Percentiles rank a stretch among this genome's conserved stretches.
Conservation (phyloP, 2,329 filamentous ascomycete species). For the Trichoderma gracile region DNA sequence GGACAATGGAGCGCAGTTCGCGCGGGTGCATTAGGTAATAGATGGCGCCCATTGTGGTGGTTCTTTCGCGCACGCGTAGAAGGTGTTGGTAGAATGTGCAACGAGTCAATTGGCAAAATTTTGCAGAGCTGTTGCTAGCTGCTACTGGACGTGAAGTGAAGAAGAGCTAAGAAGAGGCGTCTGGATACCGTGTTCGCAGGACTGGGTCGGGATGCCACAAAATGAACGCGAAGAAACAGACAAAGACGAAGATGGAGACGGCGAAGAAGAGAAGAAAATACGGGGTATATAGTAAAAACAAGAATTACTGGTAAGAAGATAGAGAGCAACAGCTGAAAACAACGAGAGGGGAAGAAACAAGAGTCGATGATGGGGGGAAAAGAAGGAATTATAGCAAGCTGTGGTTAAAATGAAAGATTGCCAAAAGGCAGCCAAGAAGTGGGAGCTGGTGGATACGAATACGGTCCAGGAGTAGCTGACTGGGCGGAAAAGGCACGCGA, state of each 20-base stretch:
- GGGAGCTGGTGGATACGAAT: constrained; percentile 23
- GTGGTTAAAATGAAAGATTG: constrained; percentile 18
- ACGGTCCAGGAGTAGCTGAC: constrained; percentile 1
- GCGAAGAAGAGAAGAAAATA: neutral
- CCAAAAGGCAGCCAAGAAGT: constrained; percentile 16
- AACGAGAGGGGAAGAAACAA: constrained; percentile 10
- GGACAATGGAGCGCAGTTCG: constrained; percentile 78
- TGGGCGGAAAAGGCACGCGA: neutral
- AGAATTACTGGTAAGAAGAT: constrained; percentile 13
- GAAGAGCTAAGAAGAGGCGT: constrained; percentile 4
- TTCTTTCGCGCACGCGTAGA: neutral
- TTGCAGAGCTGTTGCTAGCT: constrained; percentile 8
- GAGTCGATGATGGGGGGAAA: constrained; percentile 6
- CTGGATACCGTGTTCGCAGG: constrained; percentile 4
- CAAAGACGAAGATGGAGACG: neutral
- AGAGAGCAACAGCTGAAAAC: constrained; percentile 9
- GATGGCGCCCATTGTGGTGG: constrained; percentile 58
- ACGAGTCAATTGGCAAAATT: constrained; percentile 1
- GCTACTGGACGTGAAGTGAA: neutral
- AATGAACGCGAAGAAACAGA: neutral
- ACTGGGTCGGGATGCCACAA: neutral
- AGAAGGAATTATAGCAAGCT: constrained; percentile 16
- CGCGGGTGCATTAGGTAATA: constrained; percentile 76
- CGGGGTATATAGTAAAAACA: constrained; percentile 7
- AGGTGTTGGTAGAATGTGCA: neutral